phyloP scores from a whole-genome alignment of 805 yeast genomes.

The Lachancea cidri region DNA sequence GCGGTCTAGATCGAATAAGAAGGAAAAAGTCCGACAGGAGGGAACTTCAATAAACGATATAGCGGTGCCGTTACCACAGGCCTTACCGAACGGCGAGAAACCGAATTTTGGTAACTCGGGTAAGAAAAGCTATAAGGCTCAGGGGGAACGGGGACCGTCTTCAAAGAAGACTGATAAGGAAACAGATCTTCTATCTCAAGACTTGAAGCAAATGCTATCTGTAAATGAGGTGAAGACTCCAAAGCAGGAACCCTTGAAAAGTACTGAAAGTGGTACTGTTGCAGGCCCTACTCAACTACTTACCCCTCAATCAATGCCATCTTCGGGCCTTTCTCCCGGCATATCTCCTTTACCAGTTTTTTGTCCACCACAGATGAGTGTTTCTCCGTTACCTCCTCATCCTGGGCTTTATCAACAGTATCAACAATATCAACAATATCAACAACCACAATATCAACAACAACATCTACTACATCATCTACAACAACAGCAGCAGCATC shows the following conservation, averaged over 20 bases:
- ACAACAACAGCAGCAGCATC: conserved; percentile 3
- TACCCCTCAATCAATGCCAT: conserved; percentile 4
- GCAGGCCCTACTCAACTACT: conserved; percentile 3
- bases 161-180: conserved; percentile 3
- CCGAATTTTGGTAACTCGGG: conserved; percentile 29
- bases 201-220: conserved; percentile 14
- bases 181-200: conserved; percentile 12
- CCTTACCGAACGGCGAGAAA: conserved; percentile 30
- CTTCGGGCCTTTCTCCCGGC: conserved; percentile 4
- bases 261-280: background rate
- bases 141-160: background rate
- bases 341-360: conserved; percentile 4
- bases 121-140: conserved; percentile 1
- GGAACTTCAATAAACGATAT: conserved; percentile 3
- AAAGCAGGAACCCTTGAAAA: conserved; percentile 1
- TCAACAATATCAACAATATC: conserved; percentile 6
- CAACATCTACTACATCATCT: conserved; percentile 1
- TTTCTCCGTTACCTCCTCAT: conserved; percentile 10
- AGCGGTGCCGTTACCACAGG: conserved; percentile 23
- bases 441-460: conserved; percentile 4
- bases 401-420: conserved; percentile 10
- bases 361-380: conserved; percentile 1
- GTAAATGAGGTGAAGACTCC: conserved; percentile 4
- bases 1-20: conserved; percentile 11
- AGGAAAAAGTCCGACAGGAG: conserved; percentile 14